Base-by-base conservation (phyloP, 257 asterid genomes). In the Capsicum baccatum region DNA sequence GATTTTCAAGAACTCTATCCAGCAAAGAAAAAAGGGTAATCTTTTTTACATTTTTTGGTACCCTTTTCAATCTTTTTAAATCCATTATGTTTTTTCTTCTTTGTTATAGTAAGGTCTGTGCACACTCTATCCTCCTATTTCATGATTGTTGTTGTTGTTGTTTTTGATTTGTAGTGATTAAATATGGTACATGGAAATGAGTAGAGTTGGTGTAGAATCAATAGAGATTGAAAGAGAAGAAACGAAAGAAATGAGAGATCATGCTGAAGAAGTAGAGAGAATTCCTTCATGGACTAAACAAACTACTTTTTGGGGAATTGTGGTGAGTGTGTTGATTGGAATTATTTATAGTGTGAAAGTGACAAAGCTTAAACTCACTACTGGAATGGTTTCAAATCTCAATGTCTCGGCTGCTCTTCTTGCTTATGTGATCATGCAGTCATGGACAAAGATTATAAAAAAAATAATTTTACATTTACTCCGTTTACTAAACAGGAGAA, bases 401-500 rank as follows among this genome's bases (percentile, higher is more conserved):
- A 86, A 86, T 60, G 86, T 86, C 0, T 86, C 88, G 57, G 86
- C 86, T 64, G 86, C 88, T 68, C 86, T 86, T 62, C 84, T 86
- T 68, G 88, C 86, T 11, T 86, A 83, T 79, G 83, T 86, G 48
- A 16, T 58, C 26, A 42, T 86, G 47, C 76, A 69, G 58, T 80
- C 86, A 50, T 86, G 88, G 88, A 86, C 86, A 10, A 86, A 83
- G 58, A n/a, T 83, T 11, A 73, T 1, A 60, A 83, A 55, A 83
- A 80, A 71, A 83, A 86, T 17, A 79, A 69, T n/a, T 64, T 79
- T 79, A 78, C 84, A 9, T 42, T 57, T 10, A 59, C 39, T 33
- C 88, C 88, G 12, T 86, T 86, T 71, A 86, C 88, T 57, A 83
- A 80, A 79, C 86, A 86, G 79, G 88, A 86, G 37, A 86, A 86